A percentile compares a stretch with the other conserved stretches of the same genome.
phyloP scores from a whole-genome alignment of 805 yeast genomes.

The Nakazawaea sp. region DNA sequence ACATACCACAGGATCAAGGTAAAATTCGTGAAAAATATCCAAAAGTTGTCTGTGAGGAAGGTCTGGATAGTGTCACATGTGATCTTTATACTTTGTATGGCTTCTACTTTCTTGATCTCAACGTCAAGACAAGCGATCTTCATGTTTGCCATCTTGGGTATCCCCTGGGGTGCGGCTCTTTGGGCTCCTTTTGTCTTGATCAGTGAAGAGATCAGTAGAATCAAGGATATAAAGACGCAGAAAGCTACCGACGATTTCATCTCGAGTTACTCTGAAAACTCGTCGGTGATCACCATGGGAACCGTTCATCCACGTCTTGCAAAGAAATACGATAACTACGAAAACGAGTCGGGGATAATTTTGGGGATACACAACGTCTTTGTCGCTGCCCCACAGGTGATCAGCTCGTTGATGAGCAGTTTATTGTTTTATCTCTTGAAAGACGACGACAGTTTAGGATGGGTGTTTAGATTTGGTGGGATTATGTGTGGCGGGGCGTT shows the following conservation, averaged over 20 bases:
- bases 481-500: conserved; percentile 40
- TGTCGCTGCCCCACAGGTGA: conserved; percentile 51
- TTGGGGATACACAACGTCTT: conserved; percentile 53
- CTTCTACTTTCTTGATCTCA: conserved; percentile 36
- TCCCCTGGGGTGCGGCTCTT: conserved; percentile 59
- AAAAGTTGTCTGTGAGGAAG: conserved; percentile 24
- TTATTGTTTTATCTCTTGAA: conserved; percentile 34
- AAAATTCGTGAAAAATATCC: conserved; percentile 10
- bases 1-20: conserved; percentile 1
- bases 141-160: conserved; percentile 46
- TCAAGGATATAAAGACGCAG: conserved; percentile 37
- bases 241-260: conserved; percentile 14
- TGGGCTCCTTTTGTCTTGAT: conserved; percentile 65
- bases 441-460: conserved; percentile 34
- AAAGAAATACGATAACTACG: conserved; percentile 30
- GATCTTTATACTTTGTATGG: conserved; percentile 41
- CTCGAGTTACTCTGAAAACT: conserved; percentile 4
- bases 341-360: conserved; percentile 49
- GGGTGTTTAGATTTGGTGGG: conserved; percentile 56
- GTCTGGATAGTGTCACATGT: conserved; percentile 47
- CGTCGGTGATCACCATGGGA: conserved; percentile 3
- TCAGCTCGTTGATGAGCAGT: conserved; percentile 42
- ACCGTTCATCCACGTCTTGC: conserved; percentile 15
- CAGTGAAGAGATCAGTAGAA: conserved; percentile 48
- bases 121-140: conserved; percentile 35